Percentiles rank a stretch among this genome's conserved stretches.
Evolutionary conservation across 441 rosid genomes (phyloP).

Genomic region (Eruca vesicaria): DNA sequence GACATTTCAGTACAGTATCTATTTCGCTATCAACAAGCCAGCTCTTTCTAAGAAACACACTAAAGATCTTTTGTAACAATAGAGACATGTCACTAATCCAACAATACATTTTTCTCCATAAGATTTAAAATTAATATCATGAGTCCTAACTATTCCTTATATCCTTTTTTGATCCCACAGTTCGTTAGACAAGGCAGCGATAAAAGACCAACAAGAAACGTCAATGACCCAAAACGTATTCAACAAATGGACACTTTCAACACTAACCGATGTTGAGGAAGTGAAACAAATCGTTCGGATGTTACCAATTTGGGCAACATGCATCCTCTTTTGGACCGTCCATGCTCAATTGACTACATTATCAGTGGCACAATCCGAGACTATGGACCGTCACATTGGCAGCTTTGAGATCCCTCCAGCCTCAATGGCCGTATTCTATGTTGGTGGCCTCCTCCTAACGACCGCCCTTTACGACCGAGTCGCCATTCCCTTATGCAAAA

Average conservation of each 20-base stretch:
- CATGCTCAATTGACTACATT: constrained; percentile 88
- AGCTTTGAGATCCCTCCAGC: constrained; percentile 76
- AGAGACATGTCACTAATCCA: background rate
- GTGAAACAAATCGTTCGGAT: constrained; percentile 80
- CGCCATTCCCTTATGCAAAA: constrained; percentile 48
- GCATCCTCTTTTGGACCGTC: constrained; percentile 86
- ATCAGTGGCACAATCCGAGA: constrained; percentile 84
- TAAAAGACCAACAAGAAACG: constrained; percentile 47
- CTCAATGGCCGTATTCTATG: constrained; percentile 70
- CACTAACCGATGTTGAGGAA: constrained; percentile 86
- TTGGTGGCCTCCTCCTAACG: constrained; percentile 73
- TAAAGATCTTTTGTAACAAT: constrained; percentile 6
- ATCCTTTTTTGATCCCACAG: constrained; percentile 38
- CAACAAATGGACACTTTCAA: constrained; percentile 74
- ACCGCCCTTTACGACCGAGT: constrained; percentile 76
- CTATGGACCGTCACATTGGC: constrained; percentile 83
- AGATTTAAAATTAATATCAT: background rate
- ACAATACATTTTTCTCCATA: background rate
- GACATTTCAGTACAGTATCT: too few relatives aligned
- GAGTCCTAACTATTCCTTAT: background rate
- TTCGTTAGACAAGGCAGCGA: constrained; percentile 81
- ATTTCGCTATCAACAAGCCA: too few relatives aligned
- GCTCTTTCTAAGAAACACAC: background rate
- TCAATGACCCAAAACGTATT: background rate
- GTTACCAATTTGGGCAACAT: constrained; percentile 93